Evolutionary conservation across 495 filamentous ascomycete species (phyloP), one percentile per base, ranked within the genome.

Genomic region (Penicillium atrosanguineum): DNA sequence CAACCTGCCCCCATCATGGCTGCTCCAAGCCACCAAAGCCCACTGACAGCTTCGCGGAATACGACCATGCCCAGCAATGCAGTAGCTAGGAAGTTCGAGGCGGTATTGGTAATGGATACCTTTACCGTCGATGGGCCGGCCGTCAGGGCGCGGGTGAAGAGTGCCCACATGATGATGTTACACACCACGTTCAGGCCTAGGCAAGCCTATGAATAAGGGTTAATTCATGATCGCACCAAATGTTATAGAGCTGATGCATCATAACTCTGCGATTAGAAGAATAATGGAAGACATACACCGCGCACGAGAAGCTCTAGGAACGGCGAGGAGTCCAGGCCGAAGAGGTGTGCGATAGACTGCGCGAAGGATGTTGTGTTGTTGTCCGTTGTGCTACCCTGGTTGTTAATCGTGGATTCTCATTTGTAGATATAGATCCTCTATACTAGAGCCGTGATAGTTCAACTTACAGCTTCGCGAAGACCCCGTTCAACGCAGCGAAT

Each of bases 111-210:
- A 67, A 98, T 88, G 31, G 86, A 88, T 40, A 96, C 94, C 59
- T 92, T 91, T 0, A 89, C 91, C 7, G 94, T 95, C 1, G 90
- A 95, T 34, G 86, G 77, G 1, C 87, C 88, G 26, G 85, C 83
- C 0, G 91, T 88, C 21, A 98, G 81, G 42, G 94, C 94, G n/a
- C 84, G 81, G 2, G 84, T 87, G 72, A 83, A 83, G 47, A 97
- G 80, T 0, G 88, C 83, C 93, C 93, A 97, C 93, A 97, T 97
- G 23, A 95, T 82, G 48, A 85, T 84, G 58, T 97, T 97, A 78
- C 95, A 96, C 37, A 85, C 67, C 34, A 97, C 79, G 65, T 97
- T 97, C 16, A 97, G 81, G 21, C 74, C 84, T 64, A 98, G 95
- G 75, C 93, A 96, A 23, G 82, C 68, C 91, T 96, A 12, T 38